Conservation (phyloP, 257 asterid species). For the Rhazya stricta region DNA sequence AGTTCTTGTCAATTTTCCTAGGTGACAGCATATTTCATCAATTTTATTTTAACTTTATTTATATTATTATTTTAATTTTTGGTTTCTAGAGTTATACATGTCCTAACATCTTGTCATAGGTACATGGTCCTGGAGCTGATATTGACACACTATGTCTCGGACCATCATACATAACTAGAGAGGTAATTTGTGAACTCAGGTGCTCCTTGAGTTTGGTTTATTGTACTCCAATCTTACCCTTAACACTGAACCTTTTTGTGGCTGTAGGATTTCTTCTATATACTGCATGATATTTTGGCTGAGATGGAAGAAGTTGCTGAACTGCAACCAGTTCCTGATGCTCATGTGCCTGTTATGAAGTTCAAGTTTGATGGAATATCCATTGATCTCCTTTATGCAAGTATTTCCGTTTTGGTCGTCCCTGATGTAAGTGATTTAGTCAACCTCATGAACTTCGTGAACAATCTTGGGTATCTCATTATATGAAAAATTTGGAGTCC, state of each 20-base stretch:
- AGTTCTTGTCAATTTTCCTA: not conserved
- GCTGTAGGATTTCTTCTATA: conserved; percentile 80
- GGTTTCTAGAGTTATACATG: not conserved
- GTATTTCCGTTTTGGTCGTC: conserved; percentile 76
- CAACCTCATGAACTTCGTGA: not conserved
- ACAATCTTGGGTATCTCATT: not conserved
- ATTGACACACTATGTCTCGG: conserved; percentile 41
- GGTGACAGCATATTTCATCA: not conserved
- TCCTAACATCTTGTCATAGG: conserved; percentile 19
- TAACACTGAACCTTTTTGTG: conserved; percentile 18
- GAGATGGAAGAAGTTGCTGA: conserved; percentile 80
- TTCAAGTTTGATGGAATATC: conserved; percentile 96
- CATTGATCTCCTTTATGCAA: conserved; percentile 91
- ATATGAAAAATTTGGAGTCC: not conserved
- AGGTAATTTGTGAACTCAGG: conserved; percentile 20
- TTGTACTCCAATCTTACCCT: not conserved
- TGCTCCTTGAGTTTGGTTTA: conserved; percentile 4
- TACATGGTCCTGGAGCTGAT: conserved; percentile 43
- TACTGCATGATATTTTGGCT: conserved; percentile 64
- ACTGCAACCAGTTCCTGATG: conserved; percentile 97
- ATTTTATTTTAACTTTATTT: not conserved
- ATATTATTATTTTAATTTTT: not conserved
- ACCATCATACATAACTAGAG: conserved; percentile 38
- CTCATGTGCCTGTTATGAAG: conserved; percentile 94
- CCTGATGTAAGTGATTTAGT: conserved; percentile 64